Conservation (phyloP, 768 basidiomycete species). For the Boletales sp. region DNA sequence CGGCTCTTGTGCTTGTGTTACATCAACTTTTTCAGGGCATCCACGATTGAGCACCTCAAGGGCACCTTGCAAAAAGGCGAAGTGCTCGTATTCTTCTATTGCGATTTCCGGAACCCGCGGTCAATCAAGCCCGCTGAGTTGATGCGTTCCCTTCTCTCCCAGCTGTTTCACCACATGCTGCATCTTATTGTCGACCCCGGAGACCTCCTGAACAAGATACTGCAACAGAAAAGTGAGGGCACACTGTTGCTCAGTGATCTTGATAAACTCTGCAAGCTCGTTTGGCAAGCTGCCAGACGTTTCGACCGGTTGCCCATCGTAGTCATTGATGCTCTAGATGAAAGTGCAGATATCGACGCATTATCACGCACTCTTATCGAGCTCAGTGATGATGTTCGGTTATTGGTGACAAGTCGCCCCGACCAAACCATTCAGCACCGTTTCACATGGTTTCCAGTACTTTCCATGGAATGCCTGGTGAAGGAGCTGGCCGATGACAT, state of each 20-base stretch:
- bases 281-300: neutral
- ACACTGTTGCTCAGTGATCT: neutral
- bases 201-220: neutral
- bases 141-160: conserved; percentile 3
- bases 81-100: conserved; percentile 1
- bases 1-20: neutral
- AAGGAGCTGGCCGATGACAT: neutral
- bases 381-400: neutral
- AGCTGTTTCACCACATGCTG: neutral
- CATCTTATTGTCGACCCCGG: neutral
- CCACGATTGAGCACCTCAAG: conserved; percentile 1
- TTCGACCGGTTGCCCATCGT: conserved; percentile 1
- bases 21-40: neutral
- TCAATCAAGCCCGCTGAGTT: neutral
- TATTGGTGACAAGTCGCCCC: neutral
- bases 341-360: neutral
- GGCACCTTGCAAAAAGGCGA: neutral
- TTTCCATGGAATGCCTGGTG: neutral
- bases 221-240: neutral
- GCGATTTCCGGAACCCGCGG: conserved; percentile 3
- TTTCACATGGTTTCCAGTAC: neutral
- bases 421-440: neutral
- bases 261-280: neutral
- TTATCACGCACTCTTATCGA: neutral
- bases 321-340: conserved; percentile 10